Conservation (phyloP, 106 monocot species). For the Ottelia alismoides region DNA sequence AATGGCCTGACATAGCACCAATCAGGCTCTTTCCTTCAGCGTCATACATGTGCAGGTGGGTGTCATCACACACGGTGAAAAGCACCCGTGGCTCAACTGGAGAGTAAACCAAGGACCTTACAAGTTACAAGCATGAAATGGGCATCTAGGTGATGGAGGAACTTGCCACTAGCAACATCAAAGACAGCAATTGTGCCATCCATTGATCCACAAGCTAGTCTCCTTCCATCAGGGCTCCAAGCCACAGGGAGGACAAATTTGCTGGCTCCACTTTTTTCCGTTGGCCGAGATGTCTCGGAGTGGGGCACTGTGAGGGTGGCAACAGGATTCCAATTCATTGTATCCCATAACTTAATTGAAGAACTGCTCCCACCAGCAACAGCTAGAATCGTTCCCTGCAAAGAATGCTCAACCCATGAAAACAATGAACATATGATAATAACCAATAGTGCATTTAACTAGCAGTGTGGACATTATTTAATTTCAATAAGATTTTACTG, state of each 20-base stretch:
- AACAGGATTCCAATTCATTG: constrained; percentile 58
- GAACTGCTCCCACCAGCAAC: constrained; percentile 62
- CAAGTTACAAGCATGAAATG: constrained; percentile 75
- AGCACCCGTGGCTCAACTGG: constrained; percentile 60
- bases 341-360: constrained; percentile 79
- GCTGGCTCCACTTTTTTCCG: constrained; percentile 28
- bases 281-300: constrained; percentile 31
- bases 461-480: too few species aligned
- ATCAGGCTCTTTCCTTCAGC: constrained; percentile 62
- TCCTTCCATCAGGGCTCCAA: constrained; percentile 73
- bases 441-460: too few species aligned
- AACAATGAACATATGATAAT: too few species aligned
- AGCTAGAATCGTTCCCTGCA: constrained; percentile 59
- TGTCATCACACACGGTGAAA: constrained; percentile 68
- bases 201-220: constrained; percentile 68
- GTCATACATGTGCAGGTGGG: constrained; percentile 72
- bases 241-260: constrained; percentile 83
- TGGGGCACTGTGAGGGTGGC: constrained; percentile 44
- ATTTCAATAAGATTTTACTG: too few species aligned
- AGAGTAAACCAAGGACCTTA: constrained; percentile 72
- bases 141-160: constrained; percentile 77
- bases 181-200: constrained; percentile 71
- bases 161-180: constrained; percentile 54
- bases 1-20: constrained; percentile 67
- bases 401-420: too few species aligned